These are phyloP conservation scores for Ampelocalamus luodianensis DNA, from an alignment of 176 grass and related monocot genomes.

Conservation along the genomic window DNA sequence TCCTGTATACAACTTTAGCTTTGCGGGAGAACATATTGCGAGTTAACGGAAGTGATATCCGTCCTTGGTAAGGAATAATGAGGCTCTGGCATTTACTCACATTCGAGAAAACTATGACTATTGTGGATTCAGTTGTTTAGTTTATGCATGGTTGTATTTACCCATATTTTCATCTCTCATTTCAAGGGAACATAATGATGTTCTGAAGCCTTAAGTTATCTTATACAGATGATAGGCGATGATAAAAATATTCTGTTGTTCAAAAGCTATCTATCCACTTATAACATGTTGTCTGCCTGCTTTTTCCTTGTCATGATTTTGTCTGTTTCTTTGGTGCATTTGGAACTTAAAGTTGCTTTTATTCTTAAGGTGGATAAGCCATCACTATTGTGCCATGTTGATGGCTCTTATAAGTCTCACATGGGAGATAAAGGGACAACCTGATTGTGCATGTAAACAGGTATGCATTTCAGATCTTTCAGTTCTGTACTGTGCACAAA, in stretches of 20 bases:
- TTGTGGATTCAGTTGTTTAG: neutral
- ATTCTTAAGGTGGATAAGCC: slow-evolving; percentile 85
- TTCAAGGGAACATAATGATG: slow-evolving; percentile 50
- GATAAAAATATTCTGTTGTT: slow-evolving; percentile 10
- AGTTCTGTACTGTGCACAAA: slow-evolving; percentile 15
- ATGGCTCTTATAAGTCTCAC: slow-evolving; percentile 97
- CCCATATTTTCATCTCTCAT: slow-evolving; percentile 14
- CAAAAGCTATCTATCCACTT: neutral
- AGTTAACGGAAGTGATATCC: slow-evolving; percentile 92
- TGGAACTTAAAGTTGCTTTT: slow-evolving; percentile 29
- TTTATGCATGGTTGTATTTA: slow-evolving; percentile 30
- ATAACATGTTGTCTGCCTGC: slow-evolving; percentile 6
- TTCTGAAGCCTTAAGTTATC: neutral
- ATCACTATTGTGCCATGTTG: slow-evolving; percentile 99
- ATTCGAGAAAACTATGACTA: neutral
- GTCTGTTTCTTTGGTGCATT: neutral
- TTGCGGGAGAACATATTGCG: slow-evolving; percentile 83
- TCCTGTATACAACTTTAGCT: slow-evolving; percentile 85
- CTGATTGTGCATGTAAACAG: slow-evolving; percentile 90
- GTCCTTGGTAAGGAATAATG: slow-evolving; percentile 66
- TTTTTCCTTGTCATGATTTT: neutral
- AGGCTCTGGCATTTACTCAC: slow-evolving; percentile 17
- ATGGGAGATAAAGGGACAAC: slow-evolving; percentile 93
- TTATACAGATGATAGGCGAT: neutral
- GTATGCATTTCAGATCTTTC: slow-evolving; percentile 43